These are phyloP conservation scores for Flaveria brownii DNA, from an alignment of 129 eudicot genomes.

Conservation along the genomic window DNA sequence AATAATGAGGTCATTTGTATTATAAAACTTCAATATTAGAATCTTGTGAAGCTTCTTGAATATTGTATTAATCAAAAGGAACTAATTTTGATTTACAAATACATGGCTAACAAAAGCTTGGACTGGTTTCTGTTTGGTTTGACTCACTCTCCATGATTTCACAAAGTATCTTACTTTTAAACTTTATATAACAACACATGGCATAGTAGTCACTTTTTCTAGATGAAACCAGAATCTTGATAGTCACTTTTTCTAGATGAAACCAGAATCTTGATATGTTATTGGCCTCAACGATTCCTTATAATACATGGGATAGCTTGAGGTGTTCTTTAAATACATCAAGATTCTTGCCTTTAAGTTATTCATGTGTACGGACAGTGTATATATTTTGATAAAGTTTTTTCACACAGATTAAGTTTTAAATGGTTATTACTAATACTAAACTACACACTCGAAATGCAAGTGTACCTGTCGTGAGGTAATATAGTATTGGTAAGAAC, in stretches of 20 bases:
- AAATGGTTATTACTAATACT: too few species aligned
- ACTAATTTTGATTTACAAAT: slow-evolving; percentile 18
- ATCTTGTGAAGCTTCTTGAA: too few species aligned
- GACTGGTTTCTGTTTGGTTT: not conserved
- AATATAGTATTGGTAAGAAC: too few species aligned
- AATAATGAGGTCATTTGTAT: too few species aligned
- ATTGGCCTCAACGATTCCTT: slow-evolving; percentile 34
- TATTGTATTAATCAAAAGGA: not conserved
- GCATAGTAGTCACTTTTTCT: not conserved
- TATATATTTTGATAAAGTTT: too few species aligned
- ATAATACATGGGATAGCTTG: slow-evolving; percentile 47
- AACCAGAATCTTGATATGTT: slow-evolving; percentile 15
- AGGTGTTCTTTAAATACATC: slow-evolving; percentile 53
- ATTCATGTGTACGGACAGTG: slow-evolving; percentile 8
- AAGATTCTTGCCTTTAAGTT: slow-evolving; percentile 40
- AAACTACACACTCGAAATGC: too few species aligned
- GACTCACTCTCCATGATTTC: not conserved
- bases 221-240: slow-evolving; percentile 26
- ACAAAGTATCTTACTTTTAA: not conserved
- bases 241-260: slow-evolving; percentile 20
- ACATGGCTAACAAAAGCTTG: slow-evolving; percentile 20
- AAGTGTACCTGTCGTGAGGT: too few species aligned
- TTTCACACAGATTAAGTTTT: too few species aligned
- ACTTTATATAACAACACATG: not conserved
- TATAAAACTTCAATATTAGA: too few species aligned